A percentile compares a stretch with the other conserved stretches of the same genome.
phyloP scores from a whole-genome alignment of 2,329 filamentous ascomycete species.

The Paracamarosporium sp. region DNA sequence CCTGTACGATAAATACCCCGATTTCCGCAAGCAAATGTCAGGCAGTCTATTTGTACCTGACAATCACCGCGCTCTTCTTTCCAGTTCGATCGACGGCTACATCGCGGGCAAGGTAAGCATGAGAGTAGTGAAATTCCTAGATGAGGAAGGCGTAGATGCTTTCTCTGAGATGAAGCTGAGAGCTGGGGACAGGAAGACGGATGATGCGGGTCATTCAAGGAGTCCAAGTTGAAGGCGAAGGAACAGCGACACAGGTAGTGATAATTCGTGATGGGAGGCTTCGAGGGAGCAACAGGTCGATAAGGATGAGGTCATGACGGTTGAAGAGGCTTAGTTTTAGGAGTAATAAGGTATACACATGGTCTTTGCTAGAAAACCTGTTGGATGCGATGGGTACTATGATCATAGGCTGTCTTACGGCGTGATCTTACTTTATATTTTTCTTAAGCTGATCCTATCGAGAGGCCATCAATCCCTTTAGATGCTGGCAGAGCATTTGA shows the following conservation, averaged over 20 bases:
- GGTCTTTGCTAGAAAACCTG: background rate
- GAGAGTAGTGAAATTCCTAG: background rate
- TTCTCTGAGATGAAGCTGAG: background rate
- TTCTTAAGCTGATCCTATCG: too few species aligned
- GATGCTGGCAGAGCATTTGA: too few species aligned
- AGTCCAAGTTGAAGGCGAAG: background rate
- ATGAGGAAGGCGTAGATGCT: background rate
- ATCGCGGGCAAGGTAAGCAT: background rate
- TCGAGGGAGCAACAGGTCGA: background rate
- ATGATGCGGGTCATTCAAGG: background rate
- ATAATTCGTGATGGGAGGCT: background rate
- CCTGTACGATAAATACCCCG: constrained; percentile 5
- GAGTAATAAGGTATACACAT: background rate
- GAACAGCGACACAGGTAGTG: background rate
- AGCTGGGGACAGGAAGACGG: background rate
- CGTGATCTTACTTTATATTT: too few species aligned
- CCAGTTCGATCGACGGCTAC: constrained; percentile 9
- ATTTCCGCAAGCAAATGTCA: constrained; percentile 6
- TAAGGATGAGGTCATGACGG: background rate
- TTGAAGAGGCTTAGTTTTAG: background rate
- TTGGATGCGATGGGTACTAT: too few species aligned
- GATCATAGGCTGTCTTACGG: too few species aligned
- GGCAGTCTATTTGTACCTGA: constrained; percentile 1
- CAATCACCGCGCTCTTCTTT: background rate
- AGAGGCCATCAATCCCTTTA: too few species aligned